These are phyloP conservation scores for Chrysanthemum seticuspe DNA, from an alignment of 129 eudicot species.

Conservation along the genomic window DNA sequence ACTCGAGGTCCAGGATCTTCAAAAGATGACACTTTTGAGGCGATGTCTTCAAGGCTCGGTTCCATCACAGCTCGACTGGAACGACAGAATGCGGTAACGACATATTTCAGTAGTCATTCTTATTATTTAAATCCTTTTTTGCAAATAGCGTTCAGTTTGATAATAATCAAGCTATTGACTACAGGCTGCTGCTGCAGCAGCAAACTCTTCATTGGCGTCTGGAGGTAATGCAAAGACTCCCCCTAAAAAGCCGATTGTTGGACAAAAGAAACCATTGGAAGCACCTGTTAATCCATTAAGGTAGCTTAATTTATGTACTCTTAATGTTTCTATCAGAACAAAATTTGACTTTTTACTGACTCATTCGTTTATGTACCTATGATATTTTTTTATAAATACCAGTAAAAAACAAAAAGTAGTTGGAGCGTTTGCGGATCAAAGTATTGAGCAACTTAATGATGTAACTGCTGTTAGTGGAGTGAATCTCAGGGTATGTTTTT, in stretches of 20 bases:
- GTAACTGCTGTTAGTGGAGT: constrained; percentile 94
- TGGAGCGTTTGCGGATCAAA: constrained; percentile 66
- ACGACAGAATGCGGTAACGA: constrained; percentile 38
- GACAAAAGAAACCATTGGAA: constrained; percentile 75
- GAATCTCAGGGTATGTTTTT: constrained; percentile 66
- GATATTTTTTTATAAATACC: constrained; percentile 19
- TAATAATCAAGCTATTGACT: constrained; percentile 36
- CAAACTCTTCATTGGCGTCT: not conserved
- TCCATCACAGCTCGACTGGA: constrained; percentile 52
- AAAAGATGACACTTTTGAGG: constrained; percentile 57
- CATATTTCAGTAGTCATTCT: not conserved
- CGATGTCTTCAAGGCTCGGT: constrained; percentile 53
- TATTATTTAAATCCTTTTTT: not conserved
- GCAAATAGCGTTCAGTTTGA: not conserved
- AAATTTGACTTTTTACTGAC: constrained; percentile 4
- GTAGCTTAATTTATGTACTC: constrained; percentile 36
- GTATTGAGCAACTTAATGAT: constrained; percentile 92
- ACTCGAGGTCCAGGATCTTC: constrained; percentile 38
- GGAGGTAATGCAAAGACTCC: not conserved
- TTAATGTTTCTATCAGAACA: constrained; percentile 5
- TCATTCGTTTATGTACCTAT: not conserved
- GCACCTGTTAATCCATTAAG: constrained; percentile 56
- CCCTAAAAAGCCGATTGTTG: constrained; percentile 28
- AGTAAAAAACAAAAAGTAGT: constrained; percentile 85
- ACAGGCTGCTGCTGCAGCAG: constrained; percentile 31